Base-by-base conservation (phyloP, 768 basidiomycete genomes). In the Rhodotorula kratochvilovae region DNA sequence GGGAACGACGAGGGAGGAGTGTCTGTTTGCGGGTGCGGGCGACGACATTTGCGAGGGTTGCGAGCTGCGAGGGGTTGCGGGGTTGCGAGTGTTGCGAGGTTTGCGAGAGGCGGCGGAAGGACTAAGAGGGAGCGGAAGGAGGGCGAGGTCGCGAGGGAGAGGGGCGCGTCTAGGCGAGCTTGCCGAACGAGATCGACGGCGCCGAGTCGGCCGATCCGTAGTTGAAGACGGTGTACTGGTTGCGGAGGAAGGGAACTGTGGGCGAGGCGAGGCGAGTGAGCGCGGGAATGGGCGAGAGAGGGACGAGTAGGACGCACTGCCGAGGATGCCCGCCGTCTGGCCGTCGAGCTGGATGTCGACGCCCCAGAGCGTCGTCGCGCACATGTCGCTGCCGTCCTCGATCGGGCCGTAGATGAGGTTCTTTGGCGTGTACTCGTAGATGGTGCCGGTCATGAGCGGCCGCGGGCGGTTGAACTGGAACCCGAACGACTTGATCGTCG, bases 281-380 rank as follows among this genome's bases (percentile, higher is more conserved):
- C 56, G 54, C 61, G 59, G 5, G 25, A 48, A 17, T 27, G 17
- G n/a, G 39, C 42, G 63, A 70, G 58, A 35, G 61, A 57, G 31
- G 33, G 25, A 35, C 15, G 33, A 45, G 19, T 27, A 1, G 5
- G 5, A 57, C 63, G 35, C 46, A 71, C 70, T 15, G 31, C 70
- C 70, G 25, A 71, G 45, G 17, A 71, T 48, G 2, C 54, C 70
- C 2, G 43, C 53, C 19, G 33, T 25, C 10, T 31, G 25, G 25
- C 61, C 64, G 25, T 7, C 17, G 39, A 33, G 33, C 29, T 29
- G 27, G 39, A 71, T 50, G 39, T 71, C 70, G 36, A 65, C 70
- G n/a, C 70, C 70, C 29, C 42, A 33, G 23, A 62, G 31, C 10
- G 60, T 50, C 7, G 27, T 10, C 33, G 6, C 8, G 54, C 70